Base-by-base conservation (phyloP, 768 basidiomycete genomes). In the Leccinum disarticulatum region DNA sequence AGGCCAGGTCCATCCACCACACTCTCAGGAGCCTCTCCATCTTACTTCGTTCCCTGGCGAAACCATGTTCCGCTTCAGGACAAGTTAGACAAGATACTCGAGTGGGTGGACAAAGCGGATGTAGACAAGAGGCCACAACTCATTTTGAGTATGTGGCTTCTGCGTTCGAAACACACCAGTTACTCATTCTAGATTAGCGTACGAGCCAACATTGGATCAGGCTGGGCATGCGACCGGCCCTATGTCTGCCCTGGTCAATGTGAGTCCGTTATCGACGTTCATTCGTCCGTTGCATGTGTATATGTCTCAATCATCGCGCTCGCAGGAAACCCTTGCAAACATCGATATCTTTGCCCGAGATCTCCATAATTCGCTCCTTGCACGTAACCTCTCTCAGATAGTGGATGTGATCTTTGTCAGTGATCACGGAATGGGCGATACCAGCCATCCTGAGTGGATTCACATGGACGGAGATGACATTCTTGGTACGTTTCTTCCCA, bases 341-440 rank as follows among this genome's bases (percentile, higher is more conserved):
- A 84, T 95, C 5, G 95, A 97, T 66, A 66, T 68, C 17, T 95
- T 96, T 65, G 88, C 91, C 3, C 83, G 80, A 58, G 77, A 87
- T 57, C 75, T 97, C 10, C 86, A 90, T 55, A 74, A 76, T 14
- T 80, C 82, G 1, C 76, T 97, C 36, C 78, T 78, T 51, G 78
- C 78, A 4, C 85, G 95, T 6, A 93, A 95, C 67, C 80, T 96
- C 27, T 86, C 84, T 2, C 83, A 89, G 50, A 90, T 95, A 19
- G 87, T 94, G 13, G 92, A 97, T 70, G 80, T 96, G 33, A 81
- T 96, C 25, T 94, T 95, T 65, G 93, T 97, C 63, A 90, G 88
- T 61, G 91, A 93, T 69, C 90, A 93, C 66, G 93, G 92, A n/a
- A 95, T 93, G 91, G 88, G 86, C 1, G 90, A 92, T 70, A 96